Evolutionary conservation across 257 asterid genomes (phyloP).

Genomic region (Mitragyna speciosa): DNA sequence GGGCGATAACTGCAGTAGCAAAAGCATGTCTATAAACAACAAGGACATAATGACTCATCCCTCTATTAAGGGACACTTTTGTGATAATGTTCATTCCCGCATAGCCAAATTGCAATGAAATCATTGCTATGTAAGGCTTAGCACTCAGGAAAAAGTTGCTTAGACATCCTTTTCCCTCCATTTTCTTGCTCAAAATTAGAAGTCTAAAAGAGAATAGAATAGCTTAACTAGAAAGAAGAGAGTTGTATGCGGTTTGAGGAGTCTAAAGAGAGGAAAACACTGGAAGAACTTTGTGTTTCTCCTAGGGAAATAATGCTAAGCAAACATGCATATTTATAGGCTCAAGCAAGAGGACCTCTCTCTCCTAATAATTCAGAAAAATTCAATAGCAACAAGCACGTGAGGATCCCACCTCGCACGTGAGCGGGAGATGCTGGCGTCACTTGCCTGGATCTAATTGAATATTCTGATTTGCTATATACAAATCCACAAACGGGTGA

Average conservation of each 20-base stretch:
- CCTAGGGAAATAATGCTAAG: slow-evolving; percentile 42
- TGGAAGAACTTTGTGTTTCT: slow-evolving; percentile 51
- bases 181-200: slow-evolving; percentile 15
- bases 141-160: slow-evolving; percentile 51
- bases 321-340: slow-evolving; percentile 48
- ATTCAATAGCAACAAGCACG: slow-evolving; percentile 6
- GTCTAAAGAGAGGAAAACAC: slow-evolving; percentile 59
- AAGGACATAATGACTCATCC: slow-evolving; percentile 91
- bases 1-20: slow-evolving; percentile 87
- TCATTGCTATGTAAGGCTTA: slow-evolving; percentile 90
- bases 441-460: slow-evolving; percentile 35
- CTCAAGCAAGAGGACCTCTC: not conserved
- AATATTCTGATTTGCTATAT: slow-evolving; percentile 46
- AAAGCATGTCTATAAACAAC: slow-evolving; percentile 95
- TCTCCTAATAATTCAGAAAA: slow-evolving; percentile 12
- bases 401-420: slow-evolving; percentile 17
- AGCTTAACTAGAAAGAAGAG: not conserved
- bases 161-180: slow-evolving; percentile 61
- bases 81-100: slow-evolving; percentile 95
- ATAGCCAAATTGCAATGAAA: slow-evolving; percentile 77
- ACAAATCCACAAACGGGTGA: slow-evolving; percentile 5
- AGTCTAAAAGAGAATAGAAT: not conserved
- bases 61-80: slow-evolving; percentile 80
- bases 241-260: not conserved
- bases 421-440: not conserved